phyloP scores from a whole-genome alignment of 306 rosid genomes.

The Mucuna pruriens region DNA sequence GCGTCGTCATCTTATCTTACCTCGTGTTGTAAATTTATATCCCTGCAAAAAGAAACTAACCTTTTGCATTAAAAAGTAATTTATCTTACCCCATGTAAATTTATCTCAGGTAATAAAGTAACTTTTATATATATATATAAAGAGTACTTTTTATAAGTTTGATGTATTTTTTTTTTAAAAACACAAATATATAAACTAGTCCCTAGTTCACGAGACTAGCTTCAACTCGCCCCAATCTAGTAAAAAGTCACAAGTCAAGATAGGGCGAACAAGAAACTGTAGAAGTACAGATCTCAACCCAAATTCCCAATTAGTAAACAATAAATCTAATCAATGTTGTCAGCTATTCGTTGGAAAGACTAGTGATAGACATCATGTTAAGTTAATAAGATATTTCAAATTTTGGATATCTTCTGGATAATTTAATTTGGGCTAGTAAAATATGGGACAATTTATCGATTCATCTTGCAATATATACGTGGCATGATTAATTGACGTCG shows the following conservation, averaged over 20 bases:
- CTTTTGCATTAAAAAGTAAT: not conserved
- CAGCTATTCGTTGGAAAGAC: not conserved
- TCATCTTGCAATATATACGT: no score
- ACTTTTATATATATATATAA: not conserved
- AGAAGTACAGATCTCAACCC: not conserved
- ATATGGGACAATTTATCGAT: not conserved
- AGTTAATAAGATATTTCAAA: not conserved
- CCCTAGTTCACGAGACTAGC: not conserved
- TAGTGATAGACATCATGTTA: not conserved
- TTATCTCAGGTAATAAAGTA: not conserved
- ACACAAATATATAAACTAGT: not conserved
- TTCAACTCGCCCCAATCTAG: not conserved
- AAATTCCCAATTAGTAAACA: not conserved
- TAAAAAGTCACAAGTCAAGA: not conserved
- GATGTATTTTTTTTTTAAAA: not conserved
- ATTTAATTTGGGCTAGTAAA: not conserved
- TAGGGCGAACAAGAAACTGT: not conserved
- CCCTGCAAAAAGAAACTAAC: not conserved
- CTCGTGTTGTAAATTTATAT: not conserved
- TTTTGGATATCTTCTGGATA: not conserved
- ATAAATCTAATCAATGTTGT: not conserved
- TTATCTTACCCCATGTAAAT: not conserved
- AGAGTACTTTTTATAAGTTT: not conserved
- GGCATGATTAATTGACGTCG: no score
- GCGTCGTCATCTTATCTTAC: not conserved